Evolutionary conservation across 768 basidiomycete species (phyloP), one percentile per base, ranked within the genome.

Genomic region (Tremella fuciformis): DNA sequence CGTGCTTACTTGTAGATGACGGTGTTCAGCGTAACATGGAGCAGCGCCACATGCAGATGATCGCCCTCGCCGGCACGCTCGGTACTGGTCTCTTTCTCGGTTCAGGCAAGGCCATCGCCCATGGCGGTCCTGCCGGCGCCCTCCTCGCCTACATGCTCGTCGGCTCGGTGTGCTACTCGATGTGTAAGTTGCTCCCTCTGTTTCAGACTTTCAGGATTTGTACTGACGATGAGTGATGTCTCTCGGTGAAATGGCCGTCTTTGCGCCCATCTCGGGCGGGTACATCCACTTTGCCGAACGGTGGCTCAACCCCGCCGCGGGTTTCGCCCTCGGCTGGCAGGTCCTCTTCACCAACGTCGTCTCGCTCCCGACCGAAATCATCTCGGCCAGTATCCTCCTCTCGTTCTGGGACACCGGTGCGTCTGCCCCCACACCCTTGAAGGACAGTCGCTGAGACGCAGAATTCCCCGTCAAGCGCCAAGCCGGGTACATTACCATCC

Each of bases 231-330:
- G 83, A 3, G 76, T 88, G 13, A 85, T 86, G 65, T 82, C 84
- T 1, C 73, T 88, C 13, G 87, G 84, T 34, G 88, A 89, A 77
- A 86, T 89, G 87, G 86, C 87, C n/a, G 84, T 85, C 2, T 83
- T 83, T 76, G 87, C 86, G 0, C 88, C 88, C 1, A 55, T 55
- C 18, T 55, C 87, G 2, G 88, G 88, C 16, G 85, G 86, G 0
- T 88, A 88, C 71, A 86, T 86, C 18, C 86, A 64, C 42, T 64
- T 55, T 37, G 55, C 25, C 9, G 37, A 59, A 46, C 38, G 53
- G 24, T 53, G 18, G 38, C 25, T 58, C 19, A 58, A 41, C 50
- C 57, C 46, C 48, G 9, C 57, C 2, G 34, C 52, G 11, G 58
- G 58, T 21, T 59, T 59, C 29, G 58, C 58, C 19, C 50, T 51